Evolutionary conservation across 1,284 basidiomycete genomes (phyloP), one percentile per base, ranked within the genome.

Genomic region (Hymenochaete sp.): DNA sequence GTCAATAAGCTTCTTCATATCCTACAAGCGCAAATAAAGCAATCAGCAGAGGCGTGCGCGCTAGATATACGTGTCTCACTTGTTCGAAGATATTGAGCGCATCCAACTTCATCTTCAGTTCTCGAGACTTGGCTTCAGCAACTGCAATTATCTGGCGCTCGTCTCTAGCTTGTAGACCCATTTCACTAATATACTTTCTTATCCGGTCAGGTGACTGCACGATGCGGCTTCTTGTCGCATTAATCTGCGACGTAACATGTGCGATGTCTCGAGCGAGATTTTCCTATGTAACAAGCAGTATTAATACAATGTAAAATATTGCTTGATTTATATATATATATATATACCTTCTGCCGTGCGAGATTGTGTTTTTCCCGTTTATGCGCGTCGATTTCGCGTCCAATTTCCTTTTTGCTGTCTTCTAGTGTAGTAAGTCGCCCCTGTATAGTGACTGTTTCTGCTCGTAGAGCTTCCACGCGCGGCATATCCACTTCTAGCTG

Each of bases 161-260:
- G 54, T 81, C 74, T 47, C 71, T 59, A 0, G 73, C 75, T 0
- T 72, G 76, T 7, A 64, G 57, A 3, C 73, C 71, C 83, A 92
- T 89, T 21, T 75, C 72, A 11, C 71, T 63, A 50, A 93, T 92
- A 36, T 78, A 82, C 45, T 81, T 77, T 59, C 80, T 82, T 55
- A 92, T 82, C 28, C 90, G 74, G 37, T 93, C 89, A 0, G 89
- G 89, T 0, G 87, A 90, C 55, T 88, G 86, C 1, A 93, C 88
- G 48, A 93, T 82, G 24, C 88, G 77, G 9, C 76, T 67, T 39
- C 77, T 72, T 0, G 79, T 77, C 36, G 79, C 72, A 7, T 67
- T 62, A 47, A 83, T 78, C 33, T 68, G 65, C 43, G 86, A 81
- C 35, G 71, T 65, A 21, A 77, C 64, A 35, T 70, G 67, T n/a